phyloP scores from a whole-genome alignment of 2,329 filamentous ascomycete genomes.

The Boeremia lycopersici region DNA sequence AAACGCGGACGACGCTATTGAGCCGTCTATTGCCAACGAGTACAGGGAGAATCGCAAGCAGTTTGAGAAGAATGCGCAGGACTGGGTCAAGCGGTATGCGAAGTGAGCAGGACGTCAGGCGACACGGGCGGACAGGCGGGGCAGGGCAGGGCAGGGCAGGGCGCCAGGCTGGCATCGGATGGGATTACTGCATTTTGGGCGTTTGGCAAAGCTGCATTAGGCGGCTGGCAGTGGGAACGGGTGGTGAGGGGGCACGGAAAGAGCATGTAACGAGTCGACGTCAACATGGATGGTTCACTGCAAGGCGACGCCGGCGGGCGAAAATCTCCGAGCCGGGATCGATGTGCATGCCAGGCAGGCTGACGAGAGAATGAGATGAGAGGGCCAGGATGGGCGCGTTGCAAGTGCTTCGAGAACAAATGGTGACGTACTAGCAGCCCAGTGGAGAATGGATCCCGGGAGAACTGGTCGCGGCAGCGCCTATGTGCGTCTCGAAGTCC shows the following conservation, averaged over 20 bases:
- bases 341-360: background rate
- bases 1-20: constrained; percentile 87
- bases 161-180: background rate
- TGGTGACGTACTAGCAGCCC: constrained; percentile 9
- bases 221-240: constrained; percentile 14
- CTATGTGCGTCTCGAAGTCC: constrained; percentile 14
- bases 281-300: constrained; percentile 4
- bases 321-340: constrained; percentile 14
- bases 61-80: constrained; percentile 76
- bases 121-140: constrained; percentile 3
- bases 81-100: constrained; percentile 78
- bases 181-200: constrained; percentile 37
- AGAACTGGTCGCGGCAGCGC: constrained; percentile 10
- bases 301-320: background rate
- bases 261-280: constrained; percentile 7
- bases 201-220: constrained; percentile 37
- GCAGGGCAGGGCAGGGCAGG: background rate
- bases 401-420: constrained; percentile 7
- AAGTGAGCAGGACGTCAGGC: constrained; percentile 36
- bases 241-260: background rate
- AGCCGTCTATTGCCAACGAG: constrained; percentile 84
- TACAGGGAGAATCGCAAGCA: constrained; percentile 70
- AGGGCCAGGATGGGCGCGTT: constrained; percentile 9
- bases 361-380: constrained; percentile 8
- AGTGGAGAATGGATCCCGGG: constrained; percentile 7